Evolutionary conservation across 306 rosid genomes (phyloP), one percentile per base, ranked within the genome.

Genomic region (Hippophae gyantsensis): DNA sequence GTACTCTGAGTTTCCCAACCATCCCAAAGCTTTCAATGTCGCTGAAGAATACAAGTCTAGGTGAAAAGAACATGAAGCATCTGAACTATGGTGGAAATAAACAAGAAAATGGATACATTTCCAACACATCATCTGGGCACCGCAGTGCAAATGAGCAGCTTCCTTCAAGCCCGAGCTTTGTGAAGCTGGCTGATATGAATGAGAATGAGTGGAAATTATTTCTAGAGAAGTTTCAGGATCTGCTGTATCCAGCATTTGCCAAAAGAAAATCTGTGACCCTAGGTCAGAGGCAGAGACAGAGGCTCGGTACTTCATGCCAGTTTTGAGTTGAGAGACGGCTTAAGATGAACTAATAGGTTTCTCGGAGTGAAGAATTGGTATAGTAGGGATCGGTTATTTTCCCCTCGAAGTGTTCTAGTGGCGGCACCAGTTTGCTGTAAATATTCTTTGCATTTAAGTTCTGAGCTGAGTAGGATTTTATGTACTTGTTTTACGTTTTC

Each of bases 271-370:
- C 84, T 1, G 71, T 76, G 61, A 77, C 88, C 69, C 62, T 59
- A 54, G 94, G 97, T 52, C 95, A 88, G 83, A 85, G 78, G 82
- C 96, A 74, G 87, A 83, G 84, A 63, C 96, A 71, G 87, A 88
- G 97, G 86, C 97, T 92, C 43, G 99, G 99, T 69, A 92, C 97
- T 55, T 92, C 99, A 43, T 92, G 99, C 95, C 96, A 92, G 87
- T 92, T 92, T 87, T 92, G 96, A 90, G 62, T 74, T 52, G 64
- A 18, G 86, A 47, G 76, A 56, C 62, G 48, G 60, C 64, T 61
- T 65, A 74, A 67, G 74, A 18, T 18, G 23, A 18, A 18, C 23
- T 63, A 73, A 66, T 72, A 66, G 69, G 81, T 76, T 58, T 77
- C 52, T 42, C 74, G 75, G 76, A 65, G 72, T 63, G 78, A 52